Conservation (phyloP, 164 flowering plant genomes). For the Stephania japonica region DNA sequence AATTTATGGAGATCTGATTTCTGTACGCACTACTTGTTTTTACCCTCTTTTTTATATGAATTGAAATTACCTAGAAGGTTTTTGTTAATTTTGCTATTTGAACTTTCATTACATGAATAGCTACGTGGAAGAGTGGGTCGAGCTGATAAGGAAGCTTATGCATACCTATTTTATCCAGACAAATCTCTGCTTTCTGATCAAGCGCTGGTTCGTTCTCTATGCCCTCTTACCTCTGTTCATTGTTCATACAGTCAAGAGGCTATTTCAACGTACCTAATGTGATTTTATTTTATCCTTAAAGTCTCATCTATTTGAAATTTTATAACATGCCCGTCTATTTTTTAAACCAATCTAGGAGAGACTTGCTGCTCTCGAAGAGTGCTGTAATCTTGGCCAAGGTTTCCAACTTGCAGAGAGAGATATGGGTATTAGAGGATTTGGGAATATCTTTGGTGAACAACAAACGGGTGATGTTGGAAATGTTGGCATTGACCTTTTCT, state of each 20-base stretch:
- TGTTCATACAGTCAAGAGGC: not conserved
- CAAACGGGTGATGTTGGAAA: slow-evolving; percentile 98
- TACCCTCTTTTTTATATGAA: not conserved
- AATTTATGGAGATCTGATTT: not conserved
- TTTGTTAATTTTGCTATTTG: slow-evolving; percentile 8
- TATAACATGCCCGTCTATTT: slow-evolving; percentile 10
- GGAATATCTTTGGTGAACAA: slow-evolving; percentile 95
- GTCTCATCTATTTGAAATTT: not conserved
- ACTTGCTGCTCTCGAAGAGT: slow-evolving; percentile 90
- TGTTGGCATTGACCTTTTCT: slow-evolving; percentile 97
- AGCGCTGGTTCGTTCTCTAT: slow-evolving; percentile 53
- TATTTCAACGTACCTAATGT: not conserved
- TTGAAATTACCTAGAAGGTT: not conserved
- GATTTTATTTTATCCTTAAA: not conserved
- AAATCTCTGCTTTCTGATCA: slow-evolving; percentile 66
- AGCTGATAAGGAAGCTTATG: slow-evolving; percentile 96
- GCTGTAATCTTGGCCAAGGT: slow-evolving; percentile 93
- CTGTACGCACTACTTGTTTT: not conserved
- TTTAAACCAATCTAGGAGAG: slow-evolving; percentile 51
- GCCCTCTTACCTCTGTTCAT: not conserved
- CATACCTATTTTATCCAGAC: slow-evolving; percentile 79
- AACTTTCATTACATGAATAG: slow-evolving; percentile 27
- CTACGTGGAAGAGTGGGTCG: slow-evolving; percentile 96
- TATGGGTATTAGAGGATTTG: slow-evolving; percentile 97
- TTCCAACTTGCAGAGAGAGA: slow-evolving; percentile 97